phyloP scores from a whole-genome alignment of 2,329 filamentous ascomycete species.

The Aspergillus pseudotamarii region DNA sequence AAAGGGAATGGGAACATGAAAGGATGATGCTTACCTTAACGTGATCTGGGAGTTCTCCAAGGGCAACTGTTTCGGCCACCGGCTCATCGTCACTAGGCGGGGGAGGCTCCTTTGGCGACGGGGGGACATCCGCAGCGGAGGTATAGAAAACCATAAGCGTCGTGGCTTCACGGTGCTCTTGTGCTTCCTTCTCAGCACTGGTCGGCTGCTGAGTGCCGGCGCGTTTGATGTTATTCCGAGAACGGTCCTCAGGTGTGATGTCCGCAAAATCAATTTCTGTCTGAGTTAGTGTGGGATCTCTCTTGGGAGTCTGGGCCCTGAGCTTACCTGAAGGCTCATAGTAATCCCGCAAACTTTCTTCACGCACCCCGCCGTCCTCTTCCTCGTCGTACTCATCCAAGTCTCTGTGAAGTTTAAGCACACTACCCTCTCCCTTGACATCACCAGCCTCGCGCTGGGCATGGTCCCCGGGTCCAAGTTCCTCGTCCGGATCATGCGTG shows the following conservation, averaged over 20 bases:
- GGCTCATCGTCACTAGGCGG: constrained; percentile 40
- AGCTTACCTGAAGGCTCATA: constrained; percentile 35
- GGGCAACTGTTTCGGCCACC: constrained; percentile 37
- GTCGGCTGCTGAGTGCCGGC: constrained; percentile 43
- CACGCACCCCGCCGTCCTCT: constrained; percentile 54
- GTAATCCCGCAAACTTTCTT: constrained; percentile 44
- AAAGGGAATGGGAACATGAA: no score
- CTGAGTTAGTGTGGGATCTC: constrained; percentile 13
- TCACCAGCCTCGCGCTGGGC: constrained; percentile 62
- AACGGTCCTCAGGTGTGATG: constrained; percentile 37
- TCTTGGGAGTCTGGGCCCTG: neutral
- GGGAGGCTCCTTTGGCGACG: constrained; percentile 51
- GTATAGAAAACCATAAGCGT: constrained; percentile 54
- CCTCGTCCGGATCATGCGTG: constrained; percentile 65
- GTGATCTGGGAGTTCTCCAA: constrained; percentile 47
- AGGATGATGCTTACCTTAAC: constrained; percentile 37
- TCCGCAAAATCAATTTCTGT: constrained; percentile 44
- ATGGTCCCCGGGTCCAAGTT: constrained; percentile 60
- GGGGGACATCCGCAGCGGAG: constrained; percentile 48
- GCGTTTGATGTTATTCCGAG: constrained; percentile 45
- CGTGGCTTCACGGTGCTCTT: constrained; percentile 50
- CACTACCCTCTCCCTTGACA: constrained; percentile 59
- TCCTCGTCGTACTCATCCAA: constrained; percentile 62
- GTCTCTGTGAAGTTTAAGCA: constrained; percentile 55
- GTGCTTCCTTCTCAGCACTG: constrained; percentile 46